phyloP scores from a whole-genome alignment of 179 eudicot species.

The Dionaea muscipula region DNA sequence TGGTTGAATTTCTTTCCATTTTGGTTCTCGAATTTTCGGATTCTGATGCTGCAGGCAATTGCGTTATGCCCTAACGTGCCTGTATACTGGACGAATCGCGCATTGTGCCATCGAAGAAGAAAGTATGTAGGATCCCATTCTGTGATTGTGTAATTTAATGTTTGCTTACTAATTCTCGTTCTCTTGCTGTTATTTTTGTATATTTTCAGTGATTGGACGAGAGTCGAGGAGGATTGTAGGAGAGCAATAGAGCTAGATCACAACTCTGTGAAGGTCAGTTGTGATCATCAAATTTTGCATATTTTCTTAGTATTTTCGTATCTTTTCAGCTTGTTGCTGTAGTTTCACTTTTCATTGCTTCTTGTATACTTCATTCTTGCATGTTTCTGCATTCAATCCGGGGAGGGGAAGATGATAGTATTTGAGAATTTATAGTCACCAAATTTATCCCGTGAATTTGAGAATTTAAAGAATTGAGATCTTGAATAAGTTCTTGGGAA shows the following conservation, averaged over 20 bases:
- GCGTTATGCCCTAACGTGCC: constrained; percentile 71
- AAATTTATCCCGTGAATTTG: too few species aligned
- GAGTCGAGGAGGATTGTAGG: constrained; percentile 82
- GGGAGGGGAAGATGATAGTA: too few species aligned
- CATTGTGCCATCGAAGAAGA: constrained; percentile 59
- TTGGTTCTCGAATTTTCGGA: background rate
- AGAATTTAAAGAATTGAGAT: too few species aligned
- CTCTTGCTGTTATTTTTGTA: background rate
- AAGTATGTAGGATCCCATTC: constrained; percentile 36
- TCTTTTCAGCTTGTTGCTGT: background rate
- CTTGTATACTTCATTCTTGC: too few species aligned
- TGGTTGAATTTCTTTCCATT: too few species aligned
- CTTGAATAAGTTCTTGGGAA: too few species aligned
- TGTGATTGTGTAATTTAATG: too few species aligned
- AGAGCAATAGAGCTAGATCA: constrained; percentile 66
- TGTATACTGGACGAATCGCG: constrained; percentile 78
- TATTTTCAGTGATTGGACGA: constrained; percentile 40
- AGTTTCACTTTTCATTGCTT: background rate
- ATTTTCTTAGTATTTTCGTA: background rate
- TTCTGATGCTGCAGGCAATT: constrained; percentile 43
- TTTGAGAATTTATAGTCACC: too few species aligned
- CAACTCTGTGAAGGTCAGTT: constrained; percentile 62
- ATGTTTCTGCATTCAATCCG: too few species aligned
- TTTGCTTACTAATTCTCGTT: too few species aligned
- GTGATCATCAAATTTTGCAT: background rate